Evolutionary conservation across 1,284 basidiomycete species (phyloP), one percentile per base, ranked within the genome.

Genomic region (Ustilago hordei): DNA sequence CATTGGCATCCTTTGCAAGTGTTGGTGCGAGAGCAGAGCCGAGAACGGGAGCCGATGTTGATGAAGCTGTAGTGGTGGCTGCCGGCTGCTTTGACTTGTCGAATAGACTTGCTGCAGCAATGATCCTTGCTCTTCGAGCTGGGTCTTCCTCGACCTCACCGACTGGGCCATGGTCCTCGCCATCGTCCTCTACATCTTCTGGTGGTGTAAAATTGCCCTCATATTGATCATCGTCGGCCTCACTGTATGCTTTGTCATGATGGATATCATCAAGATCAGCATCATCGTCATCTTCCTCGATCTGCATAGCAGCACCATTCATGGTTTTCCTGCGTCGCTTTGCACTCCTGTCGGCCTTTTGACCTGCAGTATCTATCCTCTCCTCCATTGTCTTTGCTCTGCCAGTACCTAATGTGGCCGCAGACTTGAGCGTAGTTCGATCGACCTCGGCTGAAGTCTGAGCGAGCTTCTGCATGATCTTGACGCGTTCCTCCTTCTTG

Each of bases 351-450:
- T 74, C 68, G 11, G 60, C 28, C 59, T 68, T 73, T 32, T 78
- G 76, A 15, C 70, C 73, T 15, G 72, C 70, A 15, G 74, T 82
- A 9, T 81, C 67, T 28, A 83, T 73, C n/a, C 81, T 69, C 48
- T 84, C 78, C 39, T 75, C 69, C 48, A 79, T 79, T 5, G 77
- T 76, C 55, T 72, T 69, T 8, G 75, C 79, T 11, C 79, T 61
- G 13, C 84, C 84, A 0, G 84, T 84, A 34, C 84, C 84, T 4
- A 86, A 75, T 0, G 84, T 86, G 8, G 82, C 73, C 19, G 84
- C 81, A 8, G 78, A 82, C 32, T 80, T 75, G 43, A 86, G 79
- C 15, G 81, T 69, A 45, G 78, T 72, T 28, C 84, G 69, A 45
- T 84, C 82, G 19, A 86, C 78, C 48, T 85, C 78, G 1, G 73